Conservation (phyloP, 2,329 filamentous ascomycete species). For the Cryoendolithus antarcticus region DNA sequence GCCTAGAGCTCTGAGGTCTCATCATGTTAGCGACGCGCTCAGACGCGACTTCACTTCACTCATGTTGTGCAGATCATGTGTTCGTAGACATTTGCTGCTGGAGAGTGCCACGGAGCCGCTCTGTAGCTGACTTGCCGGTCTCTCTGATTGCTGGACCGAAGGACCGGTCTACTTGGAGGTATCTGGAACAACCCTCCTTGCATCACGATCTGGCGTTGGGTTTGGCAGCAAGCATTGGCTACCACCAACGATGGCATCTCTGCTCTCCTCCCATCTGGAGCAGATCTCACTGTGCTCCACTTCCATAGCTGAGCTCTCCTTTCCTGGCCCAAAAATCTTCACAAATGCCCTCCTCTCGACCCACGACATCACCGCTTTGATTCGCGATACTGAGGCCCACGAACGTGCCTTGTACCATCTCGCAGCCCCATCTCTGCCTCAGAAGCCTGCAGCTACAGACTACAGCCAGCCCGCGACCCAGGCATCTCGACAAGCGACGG, state of each 20-base stretch:
- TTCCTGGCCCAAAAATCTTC: conserved; percentile 85
- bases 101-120: too few species aligned
- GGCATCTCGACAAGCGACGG: conserved; percentile 35
- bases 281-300: conserved; percentile 38
- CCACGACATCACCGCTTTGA: conserved; percentile 86
- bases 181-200: too few species aligned
- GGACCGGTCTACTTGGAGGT: too few species aligned
- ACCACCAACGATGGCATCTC: conserved; percentile 18
- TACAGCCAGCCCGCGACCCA: conserved; percentile 1
- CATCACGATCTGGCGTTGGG: too few species aligned
- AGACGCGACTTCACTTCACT: too few species aligned
- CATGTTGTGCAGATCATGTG: too few species aligned
- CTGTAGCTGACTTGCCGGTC: too few species aligned
- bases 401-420: conserved; percentile 92
- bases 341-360: conserved; percentile 80
- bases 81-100: too few species aligned
- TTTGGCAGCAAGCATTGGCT: too few species aligned
- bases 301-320: conserved; percentile 42
- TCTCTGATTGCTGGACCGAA: too few species aligned
- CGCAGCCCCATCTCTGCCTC: conserved; percentile 50
- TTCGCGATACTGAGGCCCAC: conserved; percentile 88
- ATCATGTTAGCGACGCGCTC: too few species aligned
- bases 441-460: conserved; percentile 30
- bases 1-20: too few species aligned
- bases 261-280: conserved; percentile 37